phyloP scores from a whole-genome alignment of 495 filamentous ascomycete genomes.

The Astrothelium subdiscretum region DNA sequence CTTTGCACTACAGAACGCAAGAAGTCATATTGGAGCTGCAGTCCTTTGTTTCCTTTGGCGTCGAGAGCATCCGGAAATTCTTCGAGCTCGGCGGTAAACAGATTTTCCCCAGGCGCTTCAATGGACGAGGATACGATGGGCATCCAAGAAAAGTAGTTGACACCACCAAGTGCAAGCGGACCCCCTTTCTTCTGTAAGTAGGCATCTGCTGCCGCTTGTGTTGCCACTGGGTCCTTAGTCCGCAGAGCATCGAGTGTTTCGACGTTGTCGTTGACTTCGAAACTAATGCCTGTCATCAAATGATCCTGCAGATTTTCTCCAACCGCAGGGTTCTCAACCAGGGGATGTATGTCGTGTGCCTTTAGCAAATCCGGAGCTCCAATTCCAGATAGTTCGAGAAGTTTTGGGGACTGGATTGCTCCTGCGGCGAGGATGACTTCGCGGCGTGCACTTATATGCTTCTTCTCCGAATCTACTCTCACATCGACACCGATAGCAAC shows the following conservation, averaged over 20 bases:
- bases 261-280: conserved; percentile 9
- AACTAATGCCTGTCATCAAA: conserved; percentile 1
- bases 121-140: not conserved
- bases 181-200: not conserved
- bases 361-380: conserved; percentile 7
- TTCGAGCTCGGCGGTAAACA: not conserved
- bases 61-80: not conserved
- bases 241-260: not conserved
- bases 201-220: not conserved
- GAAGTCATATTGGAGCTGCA: not conserved
- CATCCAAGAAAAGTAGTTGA: not conserved
- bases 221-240: not conserved
- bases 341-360: conserved; percentile 2
- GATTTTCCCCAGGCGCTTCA: not conserved
- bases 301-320: conserved; percentile 18
- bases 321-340: conserved; percentile 5
- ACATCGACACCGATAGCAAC: not conserved
- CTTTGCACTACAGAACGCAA: not conserved
- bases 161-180: not conserved
- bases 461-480: not conserved
- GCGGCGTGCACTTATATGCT: not conserved
- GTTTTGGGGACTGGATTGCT: conserved; percentile 6
- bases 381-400: conserved; percentile 15
- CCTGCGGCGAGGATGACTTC: conserved; percentile 14
- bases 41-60: not conserved